Percentiles rank a stretch among this genome's conserved stretches.
Conservation (phyloP, 139 green algal genomes). For the Eudorina sp. region DNA sequence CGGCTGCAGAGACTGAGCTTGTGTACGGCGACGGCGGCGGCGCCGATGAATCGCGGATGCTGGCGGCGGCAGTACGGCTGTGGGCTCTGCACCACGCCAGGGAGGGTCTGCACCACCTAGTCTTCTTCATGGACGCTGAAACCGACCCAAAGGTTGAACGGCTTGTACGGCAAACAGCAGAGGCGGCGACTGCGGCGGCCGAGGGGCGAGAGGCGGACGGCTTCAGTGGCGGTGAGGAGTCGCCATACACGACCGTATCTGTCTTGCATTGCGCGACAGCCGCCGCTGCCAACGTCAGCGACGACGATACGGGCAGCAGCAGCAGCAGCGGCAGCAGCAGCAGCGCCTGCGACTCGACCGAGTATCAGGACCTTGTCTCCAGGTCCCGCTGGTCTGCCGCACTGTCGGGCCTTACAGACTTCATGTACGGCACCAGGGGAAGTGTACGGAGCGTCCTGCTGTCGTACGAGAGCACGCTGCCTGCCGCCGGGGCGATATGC, state of each 20-base stretch:
- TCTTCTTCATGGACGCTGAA: background rate
- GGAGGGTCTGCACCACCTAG: conserved; percentile 21
- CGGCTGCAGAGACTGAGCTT: background rate
- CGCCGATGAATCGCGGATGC: background rate
- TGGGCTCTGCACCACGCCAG: conserved; percentile 9
- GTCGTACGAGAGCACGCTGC: background rate
- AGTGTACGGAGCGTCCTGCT: conserved; percentile 22
- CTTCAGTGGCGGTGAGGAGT: background rate
- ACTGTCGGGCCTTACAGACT: background rate
- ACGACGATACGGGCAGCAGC: background rate
- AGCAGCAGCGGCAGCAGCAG: background rate
- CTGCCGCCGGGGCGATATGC: background rate
- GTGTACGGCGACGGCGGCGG: conserved; percentile 1
- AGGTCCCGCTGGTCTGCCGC: background rate
- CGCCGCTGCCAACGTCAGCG: too few species aligned
- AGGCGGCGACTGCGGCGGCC: background rate
- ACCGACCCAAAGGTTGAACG: background rate
- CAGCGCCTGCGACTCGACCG: background rate
- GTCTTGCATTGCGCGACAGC: background rate
- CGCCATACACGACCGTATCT: conserved; percentile 5
- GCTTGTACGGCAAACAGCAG: background rate
- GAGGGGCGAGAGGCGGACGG: background rate
- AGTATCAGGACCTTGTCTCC: background rate
- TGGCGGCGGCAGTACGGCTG: conserved; percentile 10
- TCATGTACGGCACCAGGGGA: conserved; percentile 20